Evolutionary conservation across 2,329 filamentous ascomycete genomes (phyloP), one percentile per base, ranked within the genome.

Genomic region (Akanthomyces uredinophilus): DNA sequence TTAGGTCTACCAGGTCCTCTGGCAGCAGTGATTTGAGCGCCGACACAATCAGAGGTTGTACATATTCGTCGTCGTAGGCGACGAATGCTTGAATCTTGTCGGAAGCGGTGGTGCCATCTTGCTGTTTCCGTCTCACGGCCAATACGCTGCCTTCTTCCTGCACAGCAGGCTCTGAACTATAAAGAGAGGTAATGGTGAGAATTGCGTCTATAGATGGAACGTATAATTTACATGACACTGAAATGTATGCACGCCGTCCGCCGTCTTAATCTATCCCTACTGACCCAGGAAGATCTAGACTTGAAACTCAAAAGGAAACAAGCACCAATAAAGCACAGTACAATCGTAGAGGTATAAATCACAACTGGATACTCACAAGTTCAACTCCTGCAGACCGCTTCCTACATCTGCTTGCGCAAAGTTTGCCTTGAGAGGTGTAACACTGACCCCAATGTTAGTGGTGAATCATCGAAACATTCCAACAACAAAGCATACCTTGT

Each of bases 381-480:
- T 87, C 72, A 96, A 81, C 80, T 96, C 91, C 68, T 82, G 81
- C 70, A 87, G 82, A 65, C 87, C 79, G 68, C 87, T 80, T 64
- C 87, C 81, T 64, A 84, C 79, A 44, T 80, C 76, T 13, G 84
- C 82, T 73, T 94, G 91, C 84, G 90, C 92, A 74, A 97, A 99
- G 75, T 96, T 97, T 47, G 94, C 93, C 74, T 90, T 91, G 67
- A 98, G 75, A 16, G 94, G 91, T 4, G 95, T 97, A 62, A 99
- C 87, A 74, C 92, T 96, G 24, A 11, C 4, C 0, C 37, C 3
- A 29, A 10, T 43, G 13, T 16, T 4, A 18, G n/a, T 6, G 4
- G 27, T 50, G 37, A 54, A 55, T 22, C 60, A 39, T 43, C 29
- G 13, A n/a, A 6, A 24, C 14, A 11, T 50, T 0, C 2, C n/a